These are phyloP conservation scores for Cryphonectria carpinicola DNA, from an alignment of 2,329 filamentous ascomycete species.

Conservation along the genomic window DNA sequence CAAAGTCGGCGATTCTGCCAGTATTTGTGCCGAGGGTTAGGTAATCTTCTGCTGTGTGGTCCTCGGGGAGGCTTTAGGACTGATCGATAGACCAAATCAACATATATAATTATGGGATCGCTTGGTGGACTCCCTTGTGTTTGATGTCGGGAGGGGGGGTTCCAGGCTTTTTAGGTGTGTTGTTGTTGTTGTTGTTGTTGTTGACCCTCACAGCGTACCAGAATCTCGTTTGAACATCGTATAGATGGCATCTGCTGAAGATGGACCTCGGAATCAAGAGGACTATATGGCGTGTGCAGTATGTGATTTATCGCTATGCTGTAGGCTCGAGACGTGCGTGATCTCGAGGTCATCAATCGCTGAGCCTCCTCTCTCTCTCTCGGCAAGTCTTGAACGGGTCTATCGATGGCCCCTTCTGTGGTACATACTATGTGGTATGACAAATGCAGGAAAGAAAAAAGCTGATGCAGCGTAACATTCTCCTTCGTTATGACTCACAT, in stretches of 20 bases:
- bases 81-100: background rate
- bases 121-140: too few relatives aligned
- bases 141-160: background rate
- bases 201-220: too few relatives aligned
- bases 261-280: background rate
- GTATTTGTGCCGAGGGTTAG: background rate
- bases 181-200: too few relatives aligned
- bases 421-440: too few relatives aligned
- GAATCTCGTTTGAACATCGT: too few relatives aligned
- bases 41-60: background rate
- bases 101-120: background rate
- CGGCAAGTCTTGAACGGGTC: background rate
- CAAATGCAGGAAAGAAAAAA: background rate
- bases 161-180: too few relatives aligned
- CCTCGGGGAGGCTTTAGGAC: background rate
- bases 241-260: background rate
- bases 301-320: background rate
- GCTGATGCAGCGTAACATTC: background rate
- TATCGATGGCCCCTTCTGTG: background rate
- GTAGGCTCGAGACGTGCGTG: background rate
- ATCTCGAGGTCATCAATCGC: background rate
- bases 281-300: too few relatives aligned
- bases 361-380: background rate
- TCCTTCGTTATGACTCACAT: slow-evolving; percentile 4
- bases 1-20: background rate